phyloP scores from a whole-genome alignment of 345 rosid species.

The Bretschneidera sinensis region DNA sequence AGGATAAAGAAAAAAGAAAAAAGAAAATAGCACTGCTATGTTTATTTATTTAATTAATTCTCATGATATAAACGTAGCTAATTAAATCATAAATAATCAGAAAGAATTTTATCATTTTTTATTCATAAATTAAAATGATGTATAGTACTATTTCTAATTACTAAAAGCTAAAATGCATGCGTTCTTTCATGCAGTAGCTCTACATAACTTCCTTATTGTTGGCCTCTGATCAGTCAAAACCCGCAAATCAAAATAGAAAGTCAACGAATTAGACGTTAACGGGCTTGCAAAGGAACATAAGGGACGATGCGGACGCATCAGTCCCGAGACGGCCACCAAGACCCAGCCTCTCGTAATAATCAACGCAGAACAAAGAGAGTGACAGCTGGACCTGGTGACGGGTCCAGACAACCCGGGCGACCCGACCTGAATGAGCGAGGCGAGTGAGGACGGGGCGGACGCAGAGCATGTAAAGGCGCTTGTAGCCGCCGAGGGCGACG shows the following conservation, averaged over 20 bases:
- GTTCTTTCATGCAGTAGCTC: no score
- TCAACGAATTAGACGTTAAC: slow-evolving; percentile 52
- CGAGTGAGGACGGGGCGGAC: slow-evolving; percentile 59
- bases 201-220: no score
- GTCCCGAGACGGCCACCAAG: slow-evolving; percentile 27
- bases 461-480: slow-evolving; percentile 81
- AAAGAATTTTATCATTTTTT: no score
- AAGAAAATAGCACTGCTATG: no score
- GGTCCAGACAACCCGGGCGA: slow-evolving; percentile 32
- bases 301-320: slow-evolving; percentile 57
- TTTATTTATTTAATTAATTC: no score
- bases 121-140: no score
- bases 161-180: no score
- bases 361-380: slow-evolving; percentile 77
- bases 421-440: slow-evolving; percentile 19
- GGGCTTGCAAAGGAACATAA: slow-evolving; percentile 85
- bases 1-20: no score
- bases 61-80: no score
- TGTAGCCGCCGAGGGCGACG: slow-evolving; percentile 85
- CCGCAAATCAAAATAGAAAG: background rate
- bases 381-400: slow-evolving; percentile 77
- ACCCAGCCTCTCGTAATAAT: slow-evolving; percentile 67
- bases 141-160: no score
- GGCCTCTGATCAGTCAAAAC: background rate
- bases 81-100: no score